phyloP scores from a whole-genome alignment of 257 asterid species.

The Fraxinus cuspidata region DNA sequence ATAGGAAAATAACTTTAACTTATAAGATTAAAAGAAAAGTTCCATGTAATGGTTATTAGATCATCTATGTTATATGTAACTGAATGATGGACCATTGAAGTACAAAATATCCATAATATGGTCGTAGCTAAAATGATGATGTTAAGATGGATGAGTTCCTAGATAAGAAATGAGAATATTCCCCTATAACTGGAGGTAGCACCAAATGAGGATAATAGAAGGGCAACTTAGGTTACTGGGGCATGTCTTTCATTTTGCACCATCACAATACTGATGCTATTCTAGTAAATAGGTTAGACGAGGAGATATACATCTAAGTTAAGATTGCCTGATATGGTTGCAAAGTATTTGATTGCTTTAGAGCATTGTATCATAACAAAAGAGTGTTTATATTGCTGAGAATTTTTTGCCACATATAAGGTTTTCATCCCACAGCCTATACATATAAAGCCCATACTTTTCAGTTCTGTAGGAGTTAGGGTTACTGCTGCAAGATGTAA shows the following conservation, averaged over 20 bases:
- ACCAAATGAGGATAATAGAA: background rate
- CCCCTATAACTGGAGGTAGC: background rate
- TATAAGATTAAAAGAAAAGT: too few relatives aligned
- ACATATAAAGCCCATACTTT: background rate
- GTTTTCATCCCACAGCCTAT: background rate
- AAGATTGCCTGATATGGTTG: background rate
- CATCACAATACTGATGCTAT: background rate
- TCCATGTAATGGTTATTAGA: background rate
- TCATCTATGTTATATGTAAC: background rate
- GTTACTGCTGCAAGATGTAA: background rate
- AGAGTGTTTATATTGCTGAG: background rate
- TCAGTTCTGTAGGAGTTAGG: background rate
- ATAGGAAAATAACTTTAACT: background rate
- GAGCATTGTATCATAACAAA: background rate
- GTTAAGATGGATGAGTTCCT: background rate
- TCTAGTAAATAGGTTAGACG: background rate
- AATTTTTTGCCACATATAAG: background rate
- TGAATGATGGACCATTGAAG: background rate
- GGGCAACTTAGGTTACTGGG: background rate
- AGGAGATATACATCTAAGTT: background rate
- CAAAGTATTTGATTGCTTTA: background rate
- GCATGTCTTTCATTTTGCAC: too few relatives aligned
- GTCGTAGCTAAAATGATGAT: background rate
- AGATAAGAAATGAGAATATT: background rate
- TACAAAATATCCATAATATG: background rate